These are phyloP conservation scores for Aspergillus homomorphus DNA, from an alignment of 495 filamentous ascomycete species.

Conservation along the genomic window DNA sequence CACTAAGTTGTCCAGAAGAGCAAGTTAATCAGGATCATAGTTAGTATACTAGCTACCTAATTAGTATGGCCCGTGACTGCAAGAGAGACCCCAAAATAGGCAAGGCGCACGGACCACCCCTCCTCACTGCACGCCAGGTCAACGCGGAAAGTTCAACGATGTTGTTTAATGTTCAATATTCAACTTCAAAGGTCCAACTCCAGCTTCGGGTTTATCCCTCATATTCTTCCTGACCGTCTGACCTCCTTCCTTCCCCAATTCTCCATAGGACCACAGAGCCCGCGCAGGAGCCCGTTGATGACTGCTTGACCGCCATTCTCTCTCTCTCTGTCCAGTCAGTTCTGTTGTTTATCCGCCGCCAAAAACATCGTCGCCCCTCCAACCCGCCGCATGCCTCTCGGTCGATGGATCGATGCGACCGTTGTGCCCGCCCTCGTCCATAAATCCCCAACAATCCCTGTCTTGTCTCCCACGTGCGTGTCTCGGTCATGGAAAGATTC, in stretches of 20 bases:
- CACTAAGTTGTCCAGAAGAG: too few relatives aligned
- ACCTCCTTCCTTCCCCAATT: neutral
- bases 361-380: conserved; percentile 1
- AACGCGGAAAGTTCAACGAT: too few relatives aligned
- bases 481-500: conserved; percentile 74
- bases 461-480: conserved; percentile 6
- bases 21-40: too few relatives aligned
- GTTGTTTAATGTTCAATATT: too few relatives aligned
- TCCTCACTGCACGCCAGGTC: too few relatives aligned
- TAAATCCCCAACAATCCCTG: neutral
- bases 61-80: too few relatives aligned
- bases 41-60: too few relatives aligned
- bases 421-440: neutral
- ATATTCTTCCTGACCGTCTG: too few relatives aligned
- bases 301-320: neutral
- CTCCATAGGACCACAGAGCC: neutral
- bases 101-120: too few relatives aligned
- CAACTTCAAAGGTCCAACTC: too few relatives aligned
- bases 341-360: conserved; percentile 6
- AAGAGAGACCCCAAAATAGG: too few relatives aligned
- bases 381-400: conserved; percentile 6
- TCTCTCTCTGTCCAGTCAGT: neutral
- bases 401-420: conserved; percentile 1
- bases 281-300: neutral
- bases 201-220: too few relatives aligned